These are phyloP conservation scores for Pythium scleroteichum DNA, from an alignment of 352 stramenopile species.

Conservation along the genomic window DNA sequence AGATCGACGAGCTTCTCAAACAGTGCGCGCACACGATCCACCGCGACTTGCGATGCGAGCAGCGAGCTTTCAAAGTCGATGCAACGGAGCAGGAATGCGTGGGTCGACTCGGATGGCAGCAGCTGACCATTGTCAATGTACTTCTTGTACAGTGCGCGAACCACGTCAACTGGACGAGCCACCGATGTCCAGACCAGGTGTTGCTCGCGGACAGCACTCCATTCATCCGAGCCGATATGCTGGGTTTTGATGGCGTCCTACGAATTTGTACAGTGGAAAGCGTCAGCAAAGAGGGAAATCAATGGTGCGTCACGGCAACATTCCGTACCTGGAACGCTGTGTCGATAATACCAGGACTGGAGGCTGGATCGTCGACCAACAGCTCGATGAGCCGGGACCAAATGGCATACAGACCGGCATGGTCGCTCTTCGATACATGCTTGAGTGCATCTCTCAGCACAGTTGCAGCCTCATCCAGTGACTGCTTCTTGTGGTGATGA, in stretches of 20 bases:
- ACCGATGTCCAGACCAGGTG: conserved; percentile 61
- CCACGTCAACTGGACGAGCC: conserved; percentile 34
- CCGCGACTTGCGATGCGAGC: conserved; percentile 29
- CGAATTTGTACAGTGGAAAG: not conserved
- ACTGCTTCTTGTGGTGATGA: conserved; percentile 28
- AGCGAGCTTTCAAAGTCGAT: conserved; percentile 70
- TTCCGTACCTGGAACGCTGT: conserved; percentile 44
- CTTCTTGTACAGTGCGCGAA: conserved; percentile 60
- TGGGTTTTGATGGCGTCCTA: conserved; percentile 51
- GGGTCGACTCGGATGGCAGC: conserved; percentile 57
- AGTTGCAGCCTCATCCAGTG: conserved; percentile 38
- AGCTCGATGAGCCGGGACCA: conserved; percentile 59
- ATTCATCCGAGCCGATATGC: conserved; percentile 47
- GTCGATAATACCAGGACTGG: conserved; percentile 33
- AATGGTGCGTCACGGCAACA: not conserved
- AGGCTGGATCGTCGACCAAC: conserved; percentile 33
- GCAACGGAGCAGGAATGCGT: conserved; percentile 65
- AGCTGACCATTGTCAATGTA: conserved; percentile 72
- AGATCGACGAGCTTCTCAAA: conserved; percentile 87
- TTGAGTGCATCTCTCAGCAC: conserved; percentile 54
- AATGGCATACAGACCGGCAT: conserved; percentile 48
- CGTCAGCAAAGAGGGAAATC: not conserved
- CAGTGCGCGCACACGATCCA: conserved; percentile 53
- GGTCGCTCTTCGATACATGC: conserved; percentile 43
- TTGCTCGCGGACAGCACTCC: conserved; percentile 60